phyloP scores from a whole-genome alignment of 176 grass and related monocot species.

The Juncus inflexus region DNA sequence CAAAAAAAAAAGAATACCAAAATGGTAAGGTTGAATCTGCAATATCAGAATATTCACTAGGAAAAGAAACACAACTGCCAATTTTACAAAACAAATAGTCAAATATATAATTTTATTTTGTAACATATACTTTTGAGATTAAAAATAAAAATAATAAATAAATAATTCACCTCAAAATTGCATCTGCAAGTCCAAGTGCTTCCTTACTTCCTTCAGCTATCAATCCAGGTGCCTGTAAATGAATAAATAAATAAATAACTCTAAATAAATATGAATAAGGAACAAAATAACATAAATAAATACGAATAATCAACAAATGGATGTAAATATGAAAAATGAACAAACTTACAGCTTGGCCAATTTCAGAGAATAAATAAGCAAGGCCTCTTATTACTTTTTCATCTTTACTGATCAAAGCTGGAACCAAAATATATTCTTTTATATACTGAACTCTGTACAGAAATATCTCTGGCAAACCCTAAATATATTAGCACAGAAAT shows the following conservation, averaged over 20 bases:
- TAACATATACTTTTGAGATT: too few relatives aligned
- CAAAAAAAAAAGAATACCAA: slow-evolving; percentile 49
- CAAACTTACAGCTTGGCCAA: slow-evolving; percentile 84
- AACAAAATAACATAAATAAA: slow-evolving; percentile 25
- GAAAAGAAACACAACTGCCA: slow-evolving; percentile 69
- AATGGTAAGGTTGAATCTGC: slow-evolving; percentile 96
- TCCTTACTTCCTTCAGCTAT: slow-evolving; percentile 66
- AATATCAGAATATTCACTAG: slow-evolving; percentile 86
- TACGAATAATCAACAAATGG: not conserved
- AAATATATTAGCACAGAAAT: slow-evolving; percentile 6
- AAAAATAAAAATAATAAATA: not conserved
- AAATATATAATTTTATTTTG: too few relatives aligned
- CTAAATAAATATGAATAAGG: slow-evolving; percentile 15
- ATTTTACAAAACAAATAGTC: not conserved
- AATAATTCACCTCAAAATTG: slow-evolving; percentile 81
- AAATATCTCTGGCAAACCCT: slow-evolving; percentile 76
- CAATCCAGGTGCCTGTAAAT: slow-evolving; percentile 69
- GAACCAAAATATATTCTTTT: slow-evolving; percentile 69
- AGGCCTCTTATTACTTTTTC: slow-evolving; percentile 81
- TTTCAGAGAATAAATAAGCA: slow-evolving; percentile 82
- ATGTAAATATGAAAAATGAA: slow-evolving; percentile 10
- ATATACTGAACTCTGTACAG: slow-evolving; percentile 81
- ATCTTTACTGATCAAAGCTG: slow-evolving; percentile 66
- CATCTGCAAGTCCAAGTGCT: slow-evolving; percentile 85
- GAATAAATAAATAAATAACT: slow-evolving; percentile 2